A percentile compares a stretch with the other conserved stretches of the same genome.
Evolutionary conservation across 306 rosid species (phyloP).

Genomic region (Cicer yamashitae): DNA sequence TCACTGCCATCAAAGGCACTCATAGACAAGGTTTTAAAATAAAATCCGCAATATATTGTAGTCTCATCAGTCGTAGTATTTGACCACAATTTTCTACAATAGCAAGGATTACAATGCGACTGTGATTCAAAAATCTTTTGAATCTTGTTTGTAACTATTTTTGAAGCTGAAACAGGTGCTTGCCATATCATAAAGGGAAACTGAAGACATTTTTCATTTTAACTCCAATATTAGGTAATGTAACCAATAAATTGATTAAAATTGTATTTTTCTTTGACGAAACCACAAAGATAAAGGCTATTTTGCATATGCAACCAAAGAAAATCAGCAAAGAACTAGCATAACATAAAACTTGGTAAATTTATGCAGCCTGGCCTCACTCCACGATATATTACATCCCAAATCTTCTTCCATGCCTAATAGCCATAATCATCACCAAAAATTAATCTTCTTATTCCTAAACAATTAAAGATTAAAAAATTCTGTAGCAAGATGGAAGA

Average conservation of each 20-base stretch:
- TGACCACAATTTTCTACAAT: neutral
- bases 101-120: neutral
- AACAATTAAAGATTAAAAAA: neutral
- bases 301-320: neutral
- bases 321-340: constrained; percentile 8
- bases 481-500: constrained; percentile 14
- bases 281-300: constrained; percentile 7
- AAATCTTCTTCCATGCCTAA: constrained; percentile 6
- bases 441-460: constrained; percentile 19
- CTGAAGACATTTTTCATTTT: constrained; percentile 11
- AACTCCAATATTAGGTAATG: neutral
- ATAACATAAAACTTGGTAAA: neutral
- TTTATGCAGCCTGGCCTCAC: constrained; percentile 29
- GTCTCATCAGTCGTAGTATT: neutral
- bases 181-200: constrained; percentile 10
- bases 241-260: neutral
- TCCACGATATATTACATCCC: neutral
- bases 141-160: constrained; percentile 17
- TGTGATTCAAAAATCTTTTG: neutral
- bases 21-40: neutral
- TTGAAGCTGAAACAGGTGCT: constrained; percentile 26
- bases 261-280: neutral
- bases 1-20: constrained; percentile 27
- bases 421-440: neutral
- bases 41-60: neutral